A percentile compares a stretch with the other conserved stretches of the same genome.
These are phyloP conservation scores for Aureobasidium vineae DNA, from an alignment of 2,329 filamentous ascomycete genomes.

Conservation along the genomic window DNA sequence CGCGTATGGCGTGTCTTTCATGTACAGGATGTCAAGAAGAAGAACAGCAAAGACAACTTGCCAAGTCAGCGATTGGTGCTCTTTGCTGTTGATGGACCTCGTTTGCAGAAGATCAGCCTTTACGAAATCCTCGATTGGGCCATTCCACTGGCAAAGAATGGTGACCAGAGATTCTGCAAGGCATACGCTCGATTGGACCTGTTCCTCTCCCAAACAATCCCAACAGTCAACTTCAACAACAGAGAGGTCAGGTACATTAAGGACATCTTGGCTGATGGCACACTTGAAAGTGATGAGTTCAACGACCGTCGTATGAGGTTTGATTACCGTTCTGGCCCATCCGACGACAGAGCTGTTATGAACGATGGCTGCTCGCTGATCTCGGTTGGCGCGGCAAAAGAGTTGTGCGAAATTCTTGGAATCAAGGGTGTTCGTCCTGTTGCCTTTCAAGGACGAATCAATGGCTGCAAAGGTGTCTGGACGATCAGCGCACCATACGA, in stretches of 20 bases:
- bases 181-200: conserved; percentile 46
- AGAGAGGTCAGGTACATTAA: conserved; percentile 39
- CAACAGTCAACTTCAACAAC: conserved; percentile 40
- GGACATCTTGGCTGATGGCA: conserved; percentile 38
- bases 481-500: conserved; percentile 56
- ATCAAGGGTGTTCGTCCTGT: conserved; percentile 56
- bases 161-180: conserved; percentile 43
- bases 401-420: conserved; percentile 53
- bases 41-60: conserved; percentile 24
- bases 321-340: conserved; percentile 7
- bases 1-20: conserved; percentile 45
- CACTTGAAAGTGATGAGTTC: conserved; percentile 39
- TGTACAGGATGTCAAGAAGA: conserved; percentile 38
- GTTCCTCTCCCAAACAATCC: conserved; percentile 43
- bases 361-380: conserved; percentile 61
- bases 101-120: conserved; percentile 29
- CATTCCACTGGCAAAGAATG: conserved; percentile 41
- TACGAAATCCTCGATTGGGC: conserved; percentile 43
- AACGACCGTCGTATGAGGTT: conserved; percentile 39
- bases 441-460: conserved; percentile 68
- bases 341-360: conserved; percentile 39
- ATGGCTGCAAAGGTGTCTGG: conserved; percentile 75
- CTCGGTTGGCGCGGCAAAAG: conserved; percentile 58
- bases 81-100: conserved; percentile 32
- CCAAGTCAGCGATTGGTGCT: conserved; percentile 30